These are phyloP conservation scores for Sicyos edulis DNA, from an alignment of 306 rosid genomes.

Conservation along the genomic window DNA sequence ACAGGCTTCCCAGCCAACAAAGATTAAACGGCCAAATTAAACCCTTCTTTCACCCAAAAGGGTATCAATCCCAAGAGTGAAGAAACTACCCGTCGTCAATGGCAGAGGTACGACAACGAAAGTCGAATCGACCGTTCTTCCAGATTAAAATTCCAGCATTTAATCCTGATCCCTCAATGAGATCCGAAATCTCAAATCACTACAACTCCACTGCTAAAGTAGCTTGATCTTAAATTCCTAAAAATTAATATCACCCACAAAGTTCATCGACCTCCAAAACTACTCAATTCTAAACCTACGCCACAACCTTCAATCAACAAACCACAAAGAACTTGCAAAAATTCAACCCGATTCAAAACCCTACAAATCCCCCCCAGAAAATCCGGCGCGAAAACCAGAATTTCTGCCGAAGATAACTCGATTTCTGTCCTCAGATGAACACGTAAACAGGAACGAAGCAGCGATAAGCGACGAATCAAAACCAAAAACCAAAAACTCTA, in stretches of 20 bases:
- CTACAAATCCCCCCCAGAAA: slow-evolving; percentile 25
- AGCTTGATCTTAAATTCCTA: slow-evolving; percentile 12
- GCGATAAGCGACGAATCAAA: slow-evolving; percentile 10
- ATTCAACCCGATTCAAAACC: slow-evolving; percentile 22
- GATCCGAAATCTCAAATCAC: slow-evolving; percentile 18
- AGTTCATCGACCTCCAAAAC: slow-evolving; percentile 8
- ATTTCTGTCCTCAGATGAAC: not conserved
- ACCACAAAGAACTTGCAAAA: slow-evolving; percentile 1
- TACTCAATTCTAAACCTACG: not conserved
- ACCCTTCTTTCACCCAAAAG: slow-evolving; percentile 4
- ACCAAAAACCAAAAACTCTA: slow-evolving; percentile 28
- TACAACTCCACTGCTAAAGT: slow-evolving; percentile 7
- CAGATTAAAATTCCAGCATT: not conserved
- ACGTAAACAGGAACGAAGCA: not conserved
- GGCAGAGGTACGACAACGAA: slow-evolving; percentile 30
- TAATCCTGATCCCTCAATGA: not conserved
- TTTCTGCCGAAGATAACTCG: slow-evolving; percentile 23
- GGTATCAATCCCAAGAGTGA: slow-evolving; percentile 20
- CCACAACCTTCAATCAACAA: not conserved
- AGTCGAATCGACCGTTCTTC: slow-evolving; percentile 18
- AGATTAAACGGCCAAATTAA: slow-evolving; percentile 24
- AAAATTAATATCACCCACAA: not conserved
- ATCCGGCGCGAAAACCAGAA: slow-evolving; percentile 8
- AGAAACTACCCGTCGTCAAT: slow-evolving; percentile 16
- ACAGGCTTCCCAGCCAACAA: slow-evolving; percentile 23